phyloP scores from a whole-genome alignment of 2,329 filamentous ascomycete genomes.

The Aspergillus vadensis region DNA sequence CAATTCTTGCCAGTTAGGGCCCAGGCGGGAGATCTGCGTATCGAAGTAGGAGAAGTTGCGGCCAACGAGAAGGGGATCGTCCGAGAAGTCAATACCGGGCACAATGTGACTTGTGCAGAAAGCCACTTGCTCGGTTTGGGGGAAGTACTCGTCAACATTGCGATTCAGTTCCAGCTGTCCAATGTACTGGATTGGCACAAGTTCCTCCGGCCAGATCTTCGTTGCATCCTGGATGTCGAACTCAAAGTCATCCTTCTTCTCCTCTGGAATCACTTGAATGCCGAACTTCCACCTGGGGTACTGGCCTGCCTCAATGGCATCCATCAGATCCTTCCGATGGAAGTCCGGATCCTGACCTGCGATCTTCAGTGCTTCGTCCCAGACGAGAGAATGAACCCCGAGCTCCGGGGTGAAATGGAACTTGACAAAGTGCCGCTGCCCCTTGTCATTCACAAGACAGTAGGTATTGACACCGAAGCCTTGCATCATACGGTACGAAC shows the following conservation, averaged over 20 bases:
- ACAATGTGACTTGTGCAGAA: conserved; percentile 82
- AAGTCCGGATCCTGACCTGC: conserved; percentile 77
- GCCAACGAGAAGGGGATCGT: conserved; percentile 73
- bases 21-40: conserved; percentile 65
- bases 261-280: conserved; percentile 75
- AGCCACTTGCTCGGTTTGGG: conserved; percentile 78
- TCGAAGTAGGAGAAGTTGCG: conserved; percentile 65
- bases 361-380: conserved; percentile 75
- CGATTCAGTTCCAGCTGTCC: conserved; percentile 78
- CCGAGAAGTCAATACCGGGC: conserved; percentile 74
- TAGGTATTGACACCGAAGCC: conserved; percentile 42
- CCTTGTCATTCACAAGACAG: conserved; percentile 35
- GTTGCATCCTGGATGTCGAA: conserved; percentile 85
- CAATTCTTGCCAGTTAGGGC: conserved; percentile 74
- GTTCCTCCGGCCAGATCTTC: conserved; percentile 81
- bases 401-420: conserved; percentile 39
- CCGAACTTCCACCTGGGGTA: conserved; percentile 81
- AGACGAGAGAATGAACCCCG: conserved; percentile 38
- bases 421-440: conserved; percentile 40
- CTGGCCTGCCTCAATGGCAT: conserved; percentile 70
- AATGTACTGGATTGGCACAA: conserved; percentile 73
- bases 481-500: conserved; percentile 41
- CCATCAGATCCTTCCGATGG: conserved; percentile 74
- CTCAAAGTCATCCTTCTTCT: conserved; percentile 73
- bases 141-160: conserved; percentile 79